A percentile compares a stretch with the other conserved stretches of the same genome.
These are phyloP conservation scores for Aspergillus diversus DNA, from an alignment of 495 filamentous ascomycete species.

Conservation along the genomic window DNA sequence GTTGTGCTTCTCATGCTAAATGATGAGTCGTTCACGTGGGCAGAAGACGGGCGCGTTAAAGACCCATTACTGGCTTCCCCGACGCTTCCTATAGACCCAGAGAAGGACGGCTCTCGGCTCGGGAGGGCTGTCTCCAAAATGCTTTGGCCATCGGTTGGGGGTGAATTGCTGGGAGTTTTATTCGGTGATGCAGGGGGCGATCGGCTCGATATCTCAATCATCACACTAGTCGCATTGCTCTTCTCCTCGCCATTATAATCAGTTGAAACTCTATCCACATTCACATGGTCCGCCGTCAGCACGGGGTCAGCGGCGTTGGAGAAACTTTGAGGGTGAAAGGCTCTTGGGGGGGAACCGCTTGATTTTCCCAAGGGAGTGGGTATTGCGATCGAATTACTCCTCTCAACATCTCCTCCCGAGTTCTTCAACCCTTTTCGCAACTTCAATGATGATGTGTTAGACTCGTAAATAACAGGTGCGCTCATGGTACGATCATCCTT, in stretches of 20 bases:
- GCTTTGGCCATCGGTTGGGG: constrained; percentile 42
- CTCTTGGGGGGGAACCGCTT: constrained; percentile 51
- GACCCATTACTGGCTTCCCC: constrained; percentile 24
- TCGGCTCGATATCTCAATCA: constrained; percentile 67
- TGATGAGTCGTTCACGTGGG: constrained; percentile 30
- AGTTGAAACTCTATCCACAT: constrained; percentile 57
- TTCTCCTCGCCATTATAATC: constrained; percentile 47
- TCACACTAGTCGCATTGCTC: constrained; percentile 60
- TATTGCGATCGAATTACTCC: constrained; percentile 30
- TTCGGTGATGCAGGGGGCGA: constrained; percentile 61
- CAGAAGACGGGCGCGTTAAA: constrained; percentile 32
- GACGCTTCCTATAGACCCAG: constrained; percentile 37
- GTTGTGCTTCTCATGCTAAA: constrained; percentile 36
- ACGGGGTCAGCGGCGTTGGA: constrained; percentile 64
- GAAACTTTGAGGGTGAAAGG: constrained; percentile 65
- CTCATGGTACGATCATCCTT: constrained; percentile 66
- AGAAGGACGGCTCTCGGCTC: constrained; percentile 38
- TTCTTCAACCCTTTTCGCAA: constrained; percentile 37
- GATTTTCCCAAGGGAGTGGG: constrained; percentile 48
- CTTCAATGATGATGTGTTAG: constrained; percentile 32
- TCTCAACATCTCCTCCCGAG: constrained; percentile 33
- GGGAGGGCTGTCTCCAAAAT: constrained; percentile 31
- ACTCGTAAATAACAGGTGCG: constrained; percentile 47
- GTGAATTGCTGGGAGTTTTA: constrained; percentile 55
- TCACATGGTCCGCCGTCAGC: constrained; percentile 63